Percentiles rank a stretch among this genome's conserved stretches.
phyloP scores from a whole-genome alignment of 2,329 filamentous ascomycete genomes.

The Diaporthe capsici region DNA sequence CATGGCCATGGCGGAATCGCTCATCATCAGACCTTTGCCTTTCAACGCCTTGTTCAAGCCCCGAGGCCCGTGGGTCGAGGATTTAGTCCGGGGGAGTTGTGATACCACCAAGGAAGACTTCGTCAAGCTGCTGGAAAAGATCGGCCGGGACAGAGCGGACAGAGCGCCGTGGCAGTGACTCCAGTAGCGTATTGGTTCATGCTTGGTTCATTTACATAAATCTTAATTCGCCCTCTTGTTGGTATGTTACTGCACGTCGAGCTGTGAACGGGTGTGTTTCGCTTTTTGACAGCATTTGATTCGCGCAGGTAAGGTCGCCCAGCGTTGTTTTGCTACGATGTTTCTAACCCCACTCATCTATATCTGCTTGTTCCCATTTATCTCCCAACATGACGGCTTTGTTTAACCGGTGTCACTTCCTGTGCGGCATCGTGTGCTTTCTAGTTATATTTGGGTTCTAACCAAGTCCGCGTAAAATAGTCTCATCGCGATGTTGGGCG shows the following conservation, averaged over 20 bases:
- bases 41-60: slow-evolving; percentile 32
- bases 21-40: slow-evolving; percentile 27
- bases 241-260: neutral
- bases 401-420: too few relatives aligned
- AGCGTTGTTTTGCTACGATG: neutral
- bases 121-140: slow-evolving; percentile 29
- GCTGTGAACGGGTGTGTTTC: neutral
- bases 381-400: too few relatives aligned
- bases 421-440: neutral
- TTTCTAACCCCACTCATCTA: neutral
- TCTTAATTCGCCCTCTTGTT: neutral
- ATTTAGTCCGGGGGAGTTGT: slow-evolving; percentile 11
- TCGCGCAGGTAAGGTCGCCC: neutral
- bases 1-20: slow-evolving; percentile 31
- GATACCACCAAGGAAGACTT: slow-evolving; percentile 10
- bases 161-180: slow-evolving; percentile 9
- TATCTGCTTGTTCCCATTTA: neutral
- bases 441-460: neutral
- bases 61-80: slow-evolving; percentile 28
- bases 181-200: neutral
- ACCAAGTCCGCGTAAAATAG: neutral
- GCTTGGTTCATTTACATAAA: neutral
- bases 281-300: neutral
- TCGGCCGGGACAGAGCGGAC: slow-evolving; percentile 21
- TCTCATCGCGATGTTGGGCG: too few relatives aligned